Conservation (phyloP, 2,329 filamentous ascomycete species). For the Ascochyta rabiei region DNA sequence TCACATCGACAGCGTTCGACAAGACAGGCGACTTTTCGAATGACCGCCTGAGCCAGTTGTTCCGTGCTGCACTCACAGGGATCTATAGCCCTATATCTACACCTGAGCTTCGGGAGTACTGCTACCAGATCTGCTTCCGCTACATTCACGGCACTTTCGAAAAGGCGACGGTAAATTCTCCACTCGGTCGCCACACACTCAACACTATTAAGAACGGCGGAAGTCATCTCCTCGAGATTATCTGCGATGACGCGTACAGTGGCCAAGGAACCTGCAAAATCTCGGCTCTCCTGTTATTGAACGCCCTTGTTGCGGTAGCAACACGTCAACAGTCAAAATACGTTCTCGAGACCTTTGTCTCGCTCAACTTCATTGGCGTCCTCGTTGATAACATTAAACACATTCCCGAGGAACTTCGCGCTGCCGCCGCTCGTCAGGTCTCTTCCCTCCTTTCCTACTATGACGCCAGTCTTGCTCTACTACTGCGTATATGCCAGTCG, state of each 20-base stretch:
- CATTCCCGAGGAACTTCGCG: constrained; percentile 69
- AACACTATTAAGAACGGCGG: constrained; percentile 80
- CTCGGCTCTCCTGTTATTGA: constrained; percentile 83
- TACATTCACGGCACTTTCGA: constrained; percentile 74
- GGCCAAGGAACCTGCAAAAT: constrained; percentile 83
- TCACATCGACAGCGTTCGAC: constrained; percentile 55
- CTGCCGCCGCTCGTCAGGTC: constrained; percentile 54
- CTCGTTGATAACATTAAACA: constrained; percentile 85
- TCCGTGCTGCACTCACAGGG: constrained; percentile 82
- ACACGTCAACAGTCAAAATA: constrained; percentile 73
- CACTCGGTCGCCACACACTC: constrained; percentile 57
- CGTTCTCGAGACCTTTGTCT: constrained; percentile 78
- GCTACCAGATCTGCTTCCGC: constrained; percentile 90
- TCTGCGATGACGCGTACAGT: constrained; percentile 92
- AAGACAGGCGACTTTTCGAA: constrained; percentile 73
- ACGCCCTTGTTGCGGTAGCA: constrained; percentile 75
- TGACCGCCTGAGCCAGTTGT: constrained; percentile 89
- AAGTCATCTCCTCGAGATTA: constrained; percentile 78
- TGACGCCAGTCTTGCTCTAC: constrained; percentile 78
- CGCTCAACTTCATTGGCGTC: constrained; percentile 88
- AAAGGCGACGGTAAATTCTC: constrained; percentile 48
- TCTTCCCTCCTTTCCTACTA: constrained; percentile 64
- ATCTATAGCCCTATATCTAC: constrained; percentile 75
- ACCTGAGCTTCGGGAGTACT: constrained; percentile 75
- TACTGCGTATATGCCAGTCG: constrained; percentile 84